Conservation (phyloP, 208 protist genomes). For the Leishmania lainsoni region DNA sequence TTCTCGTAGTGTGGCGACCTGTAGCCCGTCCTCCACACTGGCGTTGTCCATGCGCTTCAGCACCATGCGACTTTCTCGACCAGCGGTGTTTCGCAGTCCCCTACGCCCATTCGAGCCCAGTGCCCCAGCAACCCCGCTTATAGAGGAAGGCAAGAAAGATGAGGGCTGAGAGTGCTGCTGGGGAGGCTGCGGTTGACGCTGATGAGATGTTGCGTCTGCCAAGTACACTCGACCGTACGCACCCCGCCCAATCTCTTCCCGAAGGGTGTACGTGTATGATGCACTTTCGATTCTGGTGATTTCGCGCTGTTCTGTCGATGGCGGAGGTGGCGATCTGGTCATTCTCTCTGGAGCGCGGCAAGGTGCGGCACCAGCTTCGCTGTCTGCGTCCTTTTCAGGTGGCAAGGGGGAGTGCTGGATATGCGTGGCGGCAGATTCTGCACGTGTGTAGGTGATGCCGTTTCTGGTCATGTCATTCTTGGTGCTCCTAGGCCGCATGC, state of each 20-base stretch:
- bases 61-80: conserved; percentile 45
- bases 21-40: conserved; percentile 81
- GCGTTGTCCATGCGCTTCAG: conserved; percentile 81
- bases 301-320: background rate
- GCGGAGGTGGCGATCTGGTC: background rate
- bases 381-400: background rate
- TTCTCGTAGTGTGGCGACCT: conserved; percentile 86
- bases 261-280: conserved; percentile 53
- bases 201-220: conserved; percentile 34
- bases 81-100: background rate
- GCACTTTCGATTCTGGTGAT: background rate
- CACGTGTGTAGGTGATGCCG: background rate
- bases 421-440: background rate
- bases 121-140: background rate
- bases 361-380: background rate
- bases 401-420: background rate
- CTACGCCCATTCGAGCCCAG: background rate
- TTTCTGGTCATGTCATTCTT: background rate
- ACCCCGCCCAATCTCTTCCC: conserved; percentile 95
- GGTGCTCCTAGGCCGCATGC: background rate
- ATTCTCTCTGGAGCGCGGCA: background rate
- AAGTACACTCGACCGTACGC: conserved; percentile 97
- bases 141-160: background rate
- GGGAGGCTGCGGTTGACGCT: background rate
- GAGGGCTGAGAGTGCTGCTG: background rate